Evolutionary conservation across 768 basidiomycete species (phyloP).

Genomic region (Cytidiella melzeri): DNA sequence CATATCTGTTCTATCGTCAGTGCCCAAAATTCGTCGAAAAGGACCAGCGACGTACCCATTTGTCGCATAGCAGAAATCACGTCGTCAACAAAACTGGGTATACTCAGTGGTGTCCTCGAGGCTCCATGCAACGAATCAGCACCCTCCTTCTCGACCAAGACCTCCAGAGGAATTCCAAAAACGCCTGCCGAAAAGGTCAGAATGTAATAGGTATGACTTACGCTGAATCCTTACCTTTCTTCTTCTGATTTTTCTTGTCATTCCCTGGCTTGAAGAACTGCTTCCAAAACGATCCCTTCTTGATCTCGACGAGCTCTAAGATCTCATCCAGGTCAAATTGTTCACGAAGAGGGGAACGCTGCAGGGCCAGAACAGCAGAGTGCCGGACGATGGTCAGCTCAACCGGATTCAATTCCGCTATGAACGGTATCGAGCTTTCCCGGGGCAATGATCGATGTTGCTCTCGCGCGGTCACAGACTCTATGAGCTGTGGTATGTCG

Average conservation of each 20-base stretch:
- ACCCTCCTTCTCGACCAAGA: conserved; percentile 90
- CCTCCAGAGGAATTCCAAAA: conserved; percentile 88
- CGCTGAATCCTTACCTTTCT: conserved; percentile 52
- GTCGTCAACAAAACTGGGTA: conserved; percentile 98
- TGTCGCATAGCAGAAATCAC: conserved; percentile 98
- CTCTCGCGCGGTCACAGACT: conserved; percentile 85
- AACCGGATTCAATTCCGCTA: conserved; percentile 78
- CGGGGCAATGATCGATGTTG: conserved; percentile 80
- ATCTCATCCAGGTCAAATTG: conserved; percentile 90
- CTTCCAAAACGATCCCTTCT: conserved; percentile 95
- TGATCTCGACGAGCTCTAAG: conserved; percentile 83
- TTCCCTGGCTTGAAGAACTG: conserved; percentile 82
- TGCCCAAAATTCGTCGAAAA: background rate
- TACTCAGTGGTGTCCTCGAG: conserved; percentile 73
- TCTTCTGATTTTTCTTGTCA: conserved; percentile 88
- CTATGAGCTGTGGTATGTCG: conserved; percentile 90
- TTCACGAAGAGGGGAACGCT: conserved; percentile 71
- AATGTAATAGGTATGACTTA: conserved; percentile 1
- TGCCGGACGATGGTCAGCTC: conserved; percentile 92
- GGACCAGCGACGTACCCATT: conserved; percentile 67
- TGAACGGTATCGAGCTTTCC: conserved; percentile 71
- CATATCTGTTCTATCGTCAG: conserved; percentile 62
- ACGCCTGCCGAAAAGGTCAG: conserved; percentile 51
- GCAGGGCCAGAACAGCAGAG: conserved; percentile 76
- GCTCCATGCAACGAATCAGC: conserved; percentile 93